phyloP scores from a whole-genome alignment of 2,329 filamentous ascomycete genomes.

The Tolypocladium ophioglossoides region DNA sequence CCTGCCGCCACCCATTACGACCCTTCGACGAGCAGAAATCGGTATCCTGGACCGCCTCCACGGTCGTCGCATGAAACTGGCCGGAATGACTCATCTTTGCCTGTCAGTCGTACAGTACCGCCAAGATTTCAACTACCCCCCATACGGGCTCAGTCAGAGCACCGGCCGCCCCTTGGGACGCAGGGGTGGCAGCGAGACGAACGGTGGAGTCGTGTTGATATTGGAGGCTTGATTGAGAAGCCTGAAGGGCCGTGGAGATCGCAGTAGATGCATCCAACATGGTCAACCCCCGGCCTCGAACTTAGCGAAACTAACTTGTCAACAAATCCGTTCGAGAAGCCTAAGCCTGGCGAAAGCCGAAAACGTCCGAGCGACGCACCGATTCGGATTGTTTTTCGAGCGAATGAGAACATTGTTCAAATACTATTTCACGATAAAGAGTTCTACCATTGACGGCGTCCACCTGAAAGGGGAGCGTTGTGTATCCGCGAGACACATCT shows the following conservation, averaged over 20 bases:
- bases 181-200: slow-evolving; percentile 34
- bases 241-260: slow-evolving; percentile 28
- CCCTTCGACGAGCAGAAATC: slow-evolving; percentile 31
- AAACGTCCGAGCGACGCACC: not conserved
- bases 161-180: slow-evolving; percentile 7
- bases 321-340: not conserved
- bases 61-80: slow-evolving; percentile 36
- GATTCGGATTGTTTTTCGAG: not conserved
- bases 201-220: slow-evolving; percentile 44
- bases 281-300: not conserved
- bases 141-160: slow-evolving; percentile 30
- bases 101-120: slow-evolving; percentile 19
- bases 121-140: slow-evolving; percentile 36
- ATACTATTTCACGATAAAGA: not conserved
- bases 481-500: not conserved
- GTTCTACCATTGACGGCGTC: not conserved
- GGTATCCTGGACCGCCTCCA: slow-evolving; percentile 32
- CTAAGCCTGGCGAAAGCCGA: not conserved
- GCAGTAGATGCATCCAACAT: slow-evolving; percentile 7
- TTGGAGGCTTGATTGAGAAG: slow-evolving; percentile 51
- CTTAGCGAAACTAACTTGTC: not conserved
- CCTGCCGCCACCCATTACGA: slow-evolving; percentile 24
- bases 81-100: slow-evolving; percentile 36
- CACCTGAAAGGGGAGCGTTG: not conserved
- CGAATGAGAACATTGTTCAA: not conserved